Evolutionary conservation across 2,329 filamentous ascomycete species (phyloP).

Genomic region (Penicillium concentricum): DNA sequence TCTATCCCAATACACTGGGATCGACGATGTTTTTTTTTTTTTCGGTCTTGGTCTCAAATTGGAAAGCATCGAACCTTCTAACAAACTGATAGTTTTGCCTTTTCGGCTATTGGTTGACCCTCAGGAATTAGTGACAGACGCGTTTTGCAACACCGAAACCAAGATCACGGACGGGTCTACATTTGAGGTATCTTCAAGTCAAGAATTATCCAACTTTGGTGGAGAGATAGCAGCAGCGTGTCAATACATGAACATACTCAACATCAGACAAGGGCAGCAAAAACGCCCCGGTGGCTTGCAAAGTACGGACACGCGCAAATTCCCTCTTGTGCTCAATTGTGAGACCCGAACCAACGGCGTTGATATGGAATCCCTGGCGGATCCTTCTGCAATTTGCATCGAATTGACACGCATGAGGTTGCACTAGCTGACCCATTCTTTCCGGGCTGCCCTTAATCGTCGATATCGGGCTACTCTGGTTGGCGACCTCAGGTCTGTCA

Average conservation of each 20-base stretch:
- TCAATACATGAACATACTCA: neutral
- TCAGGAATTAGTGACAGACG: neutral
- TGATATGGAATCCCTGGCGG: neutral
- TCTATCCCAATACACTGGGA: neutral
- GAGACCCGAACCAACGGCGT: neutral
- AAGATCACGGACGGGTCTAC: neutral
- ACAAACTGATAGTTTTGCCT: neutral
- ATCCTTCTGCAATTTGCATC: neutral
- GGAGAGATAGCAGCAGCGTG: neutral
- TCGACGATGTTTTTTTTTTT: neutral
- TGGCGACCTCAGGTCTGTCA: neutral
- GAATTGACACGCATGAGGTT: neutral
- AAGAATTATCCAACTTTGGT: neutral
- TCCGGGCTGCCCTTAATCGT: neutral
- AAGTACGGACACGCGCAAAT: neutral
- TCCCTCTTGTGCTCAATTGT: neutral
- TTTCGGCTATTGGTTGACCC: neutral
- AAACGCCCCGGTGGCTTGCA: neutral
- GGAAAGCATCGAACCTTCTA: neutral
- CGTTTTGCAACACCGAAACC: neutral
- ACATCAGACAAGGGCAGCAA: neutral
- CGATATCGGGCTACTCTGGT: neutral
- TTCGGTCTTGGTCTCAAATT: neutral
- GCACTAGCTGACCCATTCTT: neutral
- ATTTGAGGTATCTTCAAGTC: neutral